Percentiles rank a stretch among this genome's conserved stretches.
Conservation (phyloP, 1,284 basidiomycete genomes). For the Cutaneotrichosporon spelunceum region DNA sequence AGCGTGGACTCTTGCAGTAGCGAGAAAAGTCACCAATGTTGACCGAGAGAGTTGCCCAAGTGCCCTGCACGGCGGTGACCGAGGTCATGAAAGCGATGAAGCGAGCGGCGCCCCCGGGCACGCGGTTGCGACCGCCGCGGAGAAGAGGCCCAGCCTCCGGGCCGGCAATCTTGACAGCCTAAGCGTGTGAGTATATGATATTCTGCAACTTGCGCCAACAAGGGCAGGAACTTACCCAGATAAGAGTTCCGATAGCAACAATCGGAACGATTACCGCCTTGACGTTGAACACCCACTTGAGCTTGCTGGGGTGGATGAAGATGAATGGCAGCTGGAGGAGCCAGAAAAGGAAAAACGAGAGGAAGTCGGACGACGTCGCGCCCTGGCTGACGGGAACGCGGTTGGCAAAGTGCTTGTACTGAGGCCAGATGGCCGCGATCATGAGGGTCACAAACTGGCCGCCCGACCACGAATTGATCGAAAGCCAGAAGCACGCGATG, state of each 20-base stretch:
- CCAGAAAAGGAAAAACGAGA: constrained; percentile 73
- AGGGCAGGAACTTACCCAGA: constrained; percentile 56
- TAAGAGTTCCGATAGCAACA: constrained; percentile 64
- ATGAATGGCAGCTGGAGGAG: constrained; percentile 57
- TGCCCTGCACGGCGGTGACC: constrained; percentile 19
- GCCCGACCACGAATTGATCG: constrained; percentile 57
- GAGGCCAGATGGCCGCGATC: constrained; percentile 30
- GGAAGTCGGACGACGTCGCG: constrained; percentile 52
- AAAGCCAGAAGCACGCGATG: constrained; percentile 72
- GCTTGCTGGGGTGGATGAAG: constrained; percentile 67
- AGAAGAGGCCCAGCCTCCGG: constrained; percentile 15
- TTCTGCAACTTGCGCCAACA: background rate
- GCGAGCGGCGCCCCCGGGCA: constrained; percentile 9
- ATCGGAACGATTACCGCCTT: constrained; percentile 63
- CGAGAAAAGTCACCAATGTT: constrained; percentile 26
- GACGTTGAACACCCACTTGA: constrained; percentile 65
- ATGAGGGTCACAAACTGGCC: constrained; percentile 31
- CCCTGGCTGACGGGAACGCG: constrained; percentile 24
- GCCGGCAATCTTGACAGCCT: constrained; percentile 36
- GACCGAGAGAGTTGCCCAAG: constrained; percentile 21
- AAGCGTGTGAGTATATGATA: constrained; percentile 42
- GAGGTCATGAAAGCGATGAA: constrained; percentile 25
- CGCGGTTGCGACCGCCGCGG: constrained; percentile 11
- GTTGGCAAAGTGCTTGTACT: constrained; percentile 25
- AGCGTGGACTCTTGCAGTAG: constrained; percentile 17